phyloP scores from a whole-genome alignment of 495 filamentous ascomycete species.

The Neurospora sp. region DNA sequence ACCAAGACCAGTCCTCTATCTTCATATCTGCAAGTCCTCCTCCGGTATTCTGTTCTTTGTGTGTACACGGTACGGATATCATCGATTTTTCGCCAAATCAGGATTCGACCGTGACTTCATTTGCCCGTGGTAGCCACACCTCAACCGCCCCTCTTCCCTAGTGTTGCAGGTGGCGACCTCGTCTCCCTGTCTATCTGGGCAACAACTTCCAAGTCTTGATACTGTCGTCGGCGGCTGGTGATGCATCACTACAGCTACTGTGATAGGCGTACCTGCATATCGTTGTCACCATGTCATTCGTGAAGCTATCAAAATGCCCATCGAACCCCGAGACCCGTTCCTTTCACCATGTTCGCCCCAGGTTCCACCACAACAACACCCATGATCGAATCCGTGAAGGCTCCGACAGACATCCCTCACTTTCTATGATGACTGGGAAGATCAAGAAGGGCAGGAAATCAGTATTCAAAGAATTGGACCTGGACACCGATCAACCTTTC shows the following conservation, averaged over 20 bases:
- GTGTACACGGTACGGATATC: neutral
- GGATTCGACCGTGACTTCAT: neutral
- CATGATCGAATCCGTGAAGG: slow-evolving; percentile 36
- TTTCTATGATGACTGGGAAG: slow-evolving; percentile 27
- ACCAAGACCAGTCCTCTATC: neutral
- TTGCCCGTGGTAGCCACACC: neutral
- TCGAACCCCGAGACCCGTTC: slow-evolving; percentile 15
- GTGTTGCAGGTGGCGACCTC: neutral
- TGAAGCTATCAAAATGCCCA: slow-evolving; percentile 12
- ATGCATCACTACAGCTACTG: neutral
- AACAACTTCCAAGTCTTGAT: neutral
- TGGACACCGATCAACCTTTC: slow-evolving; percentile 25
- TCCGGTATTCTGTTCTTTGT: neutral
- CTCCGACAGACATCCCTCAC: slow-evolving; percentile 18
- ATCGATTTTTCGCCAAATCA: neutral
- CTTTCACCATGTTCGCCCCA: slow-evolving; percentile 21
- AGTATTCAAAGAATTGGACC: slow-evolving; percentile 36
- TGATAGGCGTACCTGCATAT: neutral
- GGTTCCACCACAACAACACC: slow-evolving; percentile 35
- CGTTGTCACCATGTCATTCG: slow-evolving; percentile 17
- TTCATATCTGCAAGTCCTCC: neutral
- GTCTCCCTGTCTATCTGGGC: neutral
- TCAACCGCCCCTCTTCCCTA: neutral
- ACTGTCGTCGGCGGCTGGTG: slow-evolving; percentile 6
- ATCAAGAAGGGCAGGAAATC: slow-evolving; percentile 30